Evolutionary conservation across 352 stramenopile genomes (phyloP).

Genomic region (Saprolegnia parasitica): DNA sequence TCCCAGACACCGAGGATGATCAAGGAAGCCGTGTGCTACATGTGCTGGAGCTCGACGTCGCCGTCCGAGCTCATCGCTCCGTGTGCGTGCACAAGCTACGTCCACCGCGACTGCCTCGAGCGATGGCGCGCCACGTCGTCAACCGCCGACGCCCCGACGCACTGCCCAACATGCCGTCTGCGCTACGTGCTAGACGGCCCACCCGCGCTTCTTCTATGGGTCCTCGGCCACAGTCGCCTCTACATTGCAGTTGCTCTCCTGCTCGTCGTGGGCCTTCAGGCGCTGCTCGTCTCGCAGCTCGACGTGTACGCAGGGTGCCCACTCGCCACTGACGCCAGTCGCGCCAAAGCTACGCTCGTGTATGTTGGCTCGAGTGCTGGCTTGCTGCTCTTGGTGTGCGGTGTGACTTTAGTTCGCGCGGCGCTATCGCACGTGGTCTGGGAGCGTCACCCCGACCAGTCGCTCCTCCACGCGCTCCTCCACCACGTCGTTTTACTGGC

Average conservation of each 20-base stretch:
- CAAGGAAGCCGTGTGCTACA: conserved; percentile 6
- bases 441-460: not conserved
- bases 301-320: not conserved
- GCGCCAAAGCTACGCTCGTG: not conserved
- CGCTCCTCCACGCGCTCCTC: not conserved
- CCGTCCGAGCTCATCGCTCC: conserved; percentile 21
- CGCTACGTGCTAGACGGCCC: not conserved
- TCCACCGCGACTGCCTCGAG: conserved; percentile 23
- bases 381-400: not conserved
- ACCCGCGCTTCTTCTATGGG: not conserved
- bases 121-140: conserved; percentile 11
- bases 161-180: conserved; percentile 18
- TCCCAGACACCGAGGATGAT: not conserved
- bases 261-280: not conserved
- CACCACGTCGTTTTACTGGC: not conserved
- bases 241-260: not conserved
- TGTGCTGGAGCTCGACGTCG: conserved; percentile 5
- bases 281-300: not conserved
- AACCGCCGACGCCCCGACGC: conserved; percentile 7
- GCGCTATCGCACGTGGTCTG: not conserved
- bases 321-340: not conserved
- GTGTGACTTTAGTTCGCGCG: not conserved
- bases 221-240: not conserved
- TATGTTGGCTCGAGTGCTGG: not conserved
- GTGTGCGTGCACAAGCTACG: conserved; percentile 7